These are phyloP conservation scores for Gymnopilus dilepis DNA, from an alignment of 768 basidiomycete genomes.

Conservation along the genomic window DNA sequence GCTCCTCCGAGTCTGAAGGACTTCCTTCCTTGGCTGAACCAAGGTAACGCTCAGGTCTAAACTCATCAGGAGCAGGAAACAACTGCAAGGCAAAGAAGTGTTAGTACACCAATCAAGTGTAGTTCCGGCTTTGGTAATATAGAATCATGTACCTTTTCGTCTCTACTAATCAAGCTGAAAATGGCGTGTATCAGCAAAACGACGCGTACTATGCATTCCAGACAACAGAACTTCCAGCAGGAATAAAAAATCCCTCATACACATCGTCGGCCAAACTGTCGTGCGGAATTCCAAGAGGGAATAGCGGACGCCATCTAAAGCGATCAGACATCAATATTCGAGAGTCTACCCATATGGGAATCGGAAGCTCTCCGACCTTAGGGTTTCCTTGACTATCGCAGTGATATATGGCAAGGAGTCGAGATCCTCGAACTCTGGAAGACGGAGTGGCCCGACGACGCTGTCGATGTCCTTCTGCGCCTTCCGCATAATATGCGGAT, in stretches of 20 bases:
- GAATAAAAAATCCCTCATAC: constrained; percentile 42
- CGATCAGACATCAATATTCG: too few species aligned
- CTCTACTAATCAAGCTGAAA: constrained; percentile 15
- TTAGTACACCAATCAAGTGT: too few species aligned
- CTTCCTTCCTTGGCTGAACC: constrained; percentile 12
- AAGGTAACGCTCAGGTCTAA: constrained; percentile 29
- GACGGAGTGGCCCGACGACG: constrained; percentile 33
- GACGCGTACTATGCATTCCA: constrained; percentile 28
- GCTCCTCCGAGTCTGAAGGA: constrained; percentile 16
- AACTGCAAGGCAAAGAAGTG: too few species aligned
- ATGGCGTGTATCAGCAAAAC: not conserved
- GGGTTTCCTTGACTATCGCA: constrained; percentile 29
- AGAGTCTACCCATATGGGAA: constrained; percentile 34
- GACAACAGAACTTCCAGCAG: constrained; percentile 35
- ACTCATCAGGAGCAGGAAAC: constrained; percentile 30
- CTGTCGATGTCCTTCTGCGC: constrained; percentile 42
- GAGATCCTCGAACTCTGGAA: constrained; percentile 39
- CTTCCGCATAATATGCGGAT: constrained; percentile 35
- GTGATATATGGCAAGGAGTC: constrained; percentile 32
- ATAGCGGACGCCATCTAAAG: constrained; percentile 36
- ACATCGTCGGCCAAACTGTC: constrained; percentile 38
- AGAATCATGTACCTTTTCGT: constrained; percentile 18
- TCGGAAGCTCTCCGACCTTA: constrained; percentile 26
- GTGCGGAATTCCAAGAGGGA: constrained; percentile 40
- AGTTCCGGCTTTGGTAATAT: too few species aligned